Conservation (phyloP, 805 yeast genomes). For the Candida xiaguanensis region DNA sequence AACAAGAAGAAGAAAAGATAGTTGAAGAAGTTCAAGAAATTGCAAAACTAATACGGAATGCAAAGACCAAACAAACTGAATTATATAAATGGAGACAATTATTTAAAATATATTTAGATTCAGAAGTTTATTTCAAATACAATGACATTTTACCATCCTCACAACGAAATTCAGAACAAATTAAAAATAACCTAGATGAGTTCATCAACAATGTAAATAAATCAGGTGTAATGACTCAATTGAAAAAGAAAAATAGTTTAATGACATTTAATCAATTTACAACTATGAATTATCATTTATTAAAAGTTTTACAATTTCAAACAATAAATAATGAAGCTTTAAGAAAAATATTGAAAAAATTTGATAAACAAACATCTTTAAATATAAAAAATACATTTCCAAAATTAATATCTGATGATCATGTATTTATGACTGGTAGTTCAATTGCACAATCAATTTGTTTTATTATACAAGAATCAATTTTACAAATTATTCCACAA, state of each 20-base stretch:
- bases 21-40: constrained; percentile 38
- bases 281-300: constrained; percentile 48
- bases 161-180: constrained; percentile 43
- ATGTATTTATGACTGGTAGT: constrained; percentile 41
- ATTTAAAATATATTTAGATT: constrained; percentile 61
- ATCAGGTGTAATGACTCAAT: constrained; percentile 32
- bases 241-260: constrained; percentile 45
- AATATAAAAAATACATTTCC: constrained; percentile 47
- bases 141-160: constrained; percentile 43
- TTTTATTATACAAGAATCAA: constrained; percentile 49
- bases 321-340: constrained; percentile 61
- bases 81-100: constrained; percentile 68
- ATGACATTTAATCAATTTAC: constrained; percentile 49
- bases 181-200: constrained; percentile 39
- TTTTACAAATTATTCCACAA: constrained; percentile 63
- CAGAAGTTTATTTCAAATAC: constrained; percentile 58
- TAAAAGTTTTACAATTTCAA: constrained; percentile 59
- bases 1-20: constrained; percentile 41
- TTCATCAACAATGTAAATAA: constrained; percentile 40
- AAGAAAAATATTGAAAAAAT: constrained; percentile 66
- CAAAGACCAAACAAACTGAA: constrained; percentile 43
- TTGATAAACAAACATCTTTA: constrained; percentile 67
- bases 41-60: constrained; percentile 31
- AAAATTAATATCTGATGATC: constrained; percentile 36
- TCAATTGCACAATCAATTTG: constrained; percentile 55